Evolutionary conservation across 169 alveolate genomes (phyloP), one percentile per base, ranked within the genome.

Genomic region (Eimeria falciformis): DNA sequence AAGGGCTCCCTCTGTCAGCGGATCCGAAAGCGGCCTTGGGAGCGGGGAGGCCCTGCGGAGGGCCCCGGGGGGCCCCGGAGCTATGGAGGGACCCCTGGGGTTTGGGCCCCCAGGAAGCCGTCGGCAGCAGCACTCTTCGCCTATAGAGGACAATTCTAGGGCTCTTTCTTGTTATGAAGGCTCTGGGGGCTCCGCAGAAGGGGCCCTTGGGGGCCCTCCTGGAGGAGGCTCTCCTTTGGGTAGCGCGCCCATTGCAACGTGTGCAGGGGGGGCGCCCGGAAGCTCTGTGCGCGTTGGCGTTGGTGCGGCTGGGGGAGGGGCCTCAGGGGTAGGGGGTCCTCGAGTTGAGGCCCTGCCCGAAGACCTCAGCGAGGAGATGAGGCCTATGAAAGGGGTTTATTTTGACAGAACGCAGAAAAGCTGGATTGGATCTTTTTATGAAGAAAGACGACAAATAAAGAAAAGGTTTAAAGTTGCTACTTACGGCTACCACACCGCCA

Each of bases 381-480:
- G 91, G 46, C 91, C 91, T 33, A 84, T 84, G 91, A 73, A 75
- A 5, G 91, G 91, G 11, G 91, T 84, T 7, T 84, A 84, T 46
- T 84, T 84, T 65, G 91, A 84, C 71, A 62, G 47, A 55, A 84
- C 91, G 53, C 91, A 84, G 83, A 43, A 47, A 37, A 62, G 82
- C 27, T 84, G 91, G 91, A 84, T 84, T 9, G 91, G 91, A 5
- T 84, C 91, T 33, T 84, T 84, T 68, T 84, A 84, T 47, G 91
- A 84, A 29, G 91, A 84, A 23, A 73, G 91, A 17, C 50, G 91
- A 11, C 91, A 84, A 33, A 84, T 84, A 5, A 84, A 84, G 29
- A 84, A 84, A 23, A 65, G 91, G 40, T 84, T 84, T 50, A 84
- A 84, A 46, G 69, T 84, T 17, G 91, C 73, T 11, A 84, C 91